These are phyloP conservation scores for Neurospora crassa DNA, from an alignment of 2,329 filamentous ascomycete genomes.

Conservation along the genomic window DNA sequence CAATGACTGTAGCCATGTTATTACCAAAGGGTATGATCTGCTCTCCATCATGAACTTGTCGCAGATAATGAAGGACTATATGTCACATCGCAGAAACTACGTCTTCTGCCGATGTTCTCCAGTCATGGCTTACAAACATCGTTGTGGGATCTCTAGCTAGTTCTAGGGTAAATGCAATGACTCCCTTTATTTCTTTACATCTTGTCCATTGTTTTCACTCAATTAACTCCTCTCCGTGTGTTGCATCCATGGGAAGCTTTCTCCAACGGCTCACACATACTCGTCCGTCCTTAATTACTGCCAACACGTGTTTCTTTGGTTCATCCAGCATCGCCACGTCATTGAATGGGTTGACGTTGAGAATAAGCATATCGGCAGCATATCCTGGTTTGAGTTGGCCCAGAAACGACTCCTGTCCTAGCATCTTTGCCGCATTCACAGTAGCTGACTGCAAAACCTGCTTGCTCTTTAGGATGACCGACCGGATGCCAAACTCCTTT, in stretches of 20 bases:
- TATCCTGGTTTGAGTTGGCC: slow-evolving; percentile 42
- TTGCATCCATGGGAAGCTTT: not conserved
- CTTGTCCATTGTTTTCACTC: not conserved
- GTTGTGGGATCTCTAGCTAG: not conserved
- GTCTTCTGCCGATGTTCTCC: not conserved
- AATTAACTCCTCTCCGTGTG: not conserved
- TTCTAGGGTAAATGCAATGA: not conserved
- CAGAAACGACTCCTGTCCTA: slow-evolving; percentile 34
- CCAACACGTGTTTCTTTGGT: slow-evolving; percentile 36
- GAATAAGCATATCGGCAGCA: slow-evolving; percentile 41
- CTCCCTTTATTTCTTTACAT: not conserved
- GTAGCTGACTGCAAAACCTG: slow-evolving; percentile 24
- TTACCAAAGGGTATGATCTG: not conserved
- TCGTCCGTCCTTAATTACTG: slow-evolving; percentile 45
- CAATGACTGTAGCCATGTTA: not conserved
- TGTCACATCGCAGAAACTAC: not conserved
- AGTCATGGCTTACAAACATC: not conserved
- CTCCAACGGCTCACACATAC: slow-evolving; percentile 21
- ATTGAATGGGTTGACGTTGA: slow-evolving; percentile 44
- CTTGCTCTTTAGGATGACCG: slow-evolving; percentile 14
- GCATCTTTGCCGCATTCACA: slow-evolving; percentile 40
- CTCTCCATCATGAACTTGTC: not conserved
- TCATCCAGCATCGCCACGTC: slow-evolving; percentile 41
- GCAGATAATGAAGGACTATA: not conserved
- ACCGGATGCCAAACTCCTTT: slow-evolving; percentile 24